phyloP scores from a whole-genome alignment of 768 basidiomycete species.

The Mrakia gelida region DNA sequence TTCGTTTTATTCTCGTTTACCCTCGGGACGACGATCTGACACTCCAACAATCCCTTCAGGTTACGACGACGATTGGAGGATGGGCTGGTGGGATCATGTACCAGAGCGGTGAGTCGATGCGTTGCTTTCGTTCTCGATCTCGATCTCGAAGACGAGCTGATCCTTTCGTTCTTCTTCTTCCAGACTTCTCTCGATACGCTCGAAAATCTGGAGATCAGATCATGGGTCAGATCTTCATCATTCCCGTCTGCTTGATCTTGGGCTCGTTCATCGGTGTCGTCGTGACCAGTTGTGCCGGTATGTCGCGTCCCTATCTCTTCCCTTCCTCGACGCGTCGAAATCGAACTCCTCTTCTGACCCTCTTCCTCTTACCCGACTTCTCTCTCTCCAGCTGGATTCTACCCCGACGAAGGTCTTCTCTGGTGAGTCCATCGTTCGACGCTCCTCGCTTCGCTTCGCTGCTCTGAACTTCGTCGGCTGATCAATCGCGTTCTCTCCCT shows the following conservation, averaged over 20 bases:
- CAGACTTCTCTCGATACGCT: conserved; percentile 13
- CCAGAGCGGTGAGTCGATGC: neutral
- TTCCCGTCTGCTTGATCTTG: conserved; percentile 34
- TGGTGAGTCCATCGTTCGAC: conserved; percentile 35
- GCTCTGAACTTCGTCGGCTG: no score
- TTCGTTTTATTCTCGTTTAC: no score
- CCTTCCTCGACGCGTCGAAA: neutral
- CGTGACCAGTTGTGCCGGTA: conserved; percentile 38
- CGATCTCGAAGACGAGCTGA: neutral
- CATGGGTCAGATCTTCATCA: conserved; percentile 29
- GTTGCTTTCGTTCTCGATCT: conserved; percentile 12
- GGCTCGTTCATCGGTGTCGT: conserved; percentile 39
- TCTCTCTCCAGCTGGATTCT: conserved; percentile 34
- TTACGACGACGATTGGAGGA: conserved; percentile 16
- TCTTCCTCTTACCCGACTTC: neutral
- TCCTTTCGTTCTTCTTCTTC: neutral
- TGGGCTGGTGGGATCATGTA: conserved; percentile 9
- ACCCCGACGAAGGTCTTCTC: conserved; percentile 37
- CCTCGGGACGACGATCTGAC: no score
- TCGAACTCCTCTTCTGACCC: neutral
- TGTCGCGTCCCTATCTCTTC: neutral
- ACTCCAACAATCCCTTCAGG: no score
- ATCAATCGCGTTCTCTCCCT: neutral
- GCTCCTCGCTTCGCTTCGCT: neutral
- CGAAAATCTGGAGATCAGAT: conserved; percentile 4